Conservation (phyloP, 2,329 filamentous ascomycete genomes). For the Botryosphaeria dothidea region DNA sequence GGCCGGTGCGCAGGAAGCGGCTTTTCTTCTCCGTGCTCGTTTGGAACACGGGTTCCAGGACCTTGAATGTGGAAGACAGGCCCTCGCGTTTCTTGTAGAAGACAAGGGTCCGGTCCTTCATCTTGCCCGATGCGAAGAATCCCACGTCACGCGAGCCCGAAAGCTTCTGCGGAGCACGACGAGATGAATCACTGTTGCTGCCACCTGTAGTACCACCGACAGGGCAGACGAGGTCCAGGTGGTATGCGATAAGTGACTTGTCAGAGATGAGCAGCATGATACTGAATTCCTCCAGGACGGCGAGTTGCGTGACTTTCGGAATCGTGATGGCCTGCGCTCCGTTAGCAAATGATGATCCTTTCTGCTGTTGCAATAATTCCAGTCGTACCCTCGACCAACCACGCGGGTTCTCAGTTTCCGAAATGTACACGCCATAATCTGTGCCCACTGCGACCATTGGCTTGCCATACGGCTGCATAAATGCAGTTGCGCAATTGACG, state of each 20-base stretch:
- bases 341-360: constrained; percentile 8
- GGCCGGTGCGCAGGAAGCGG: constrained; percentile 68
- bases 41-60: constrained; percentile 92
- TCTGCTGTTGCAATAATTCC: not conserved
- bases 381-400: constrained; percentile 83
- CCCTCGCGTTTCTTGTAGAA: constrained; percentile 98
- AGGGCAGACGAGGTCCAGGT: constrained; percentile 78
- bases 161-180: constrained; percentile 87
- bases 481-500: constrained; percentile 92
- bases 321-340: constrained; percentile 69
- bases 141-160: constrained; percentile 86
- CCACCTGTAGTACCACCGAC: constrained; percentile 57
- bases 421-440: constrained; percentile 89
- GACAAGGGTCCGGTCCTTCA: constrained; percentile 94
- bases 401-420: constrained; percentile 83
- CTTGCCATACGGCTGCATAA: constrained; percentile 76
- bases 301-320: constrained; percentile 81
- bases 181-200: constrained; percentile 64
- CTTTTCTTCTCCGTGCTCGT: constrained; percentile 84
- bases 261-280: constrained; percentile 90
- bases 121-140: constrained; percentile 92
- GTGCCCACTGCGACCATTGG: constrained; percentile 92
- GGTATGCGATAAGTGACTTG: constrained; percentile 88
- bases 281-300: constrained; percentile 93
- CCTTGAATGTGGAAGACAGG: constrained; percentile 89